These are phyloP conservation scores for Penicillium cataractarum DNA, from an alignment of 495 filamentous ascomycete genomes.

Conservation along the genomic window DNA sequence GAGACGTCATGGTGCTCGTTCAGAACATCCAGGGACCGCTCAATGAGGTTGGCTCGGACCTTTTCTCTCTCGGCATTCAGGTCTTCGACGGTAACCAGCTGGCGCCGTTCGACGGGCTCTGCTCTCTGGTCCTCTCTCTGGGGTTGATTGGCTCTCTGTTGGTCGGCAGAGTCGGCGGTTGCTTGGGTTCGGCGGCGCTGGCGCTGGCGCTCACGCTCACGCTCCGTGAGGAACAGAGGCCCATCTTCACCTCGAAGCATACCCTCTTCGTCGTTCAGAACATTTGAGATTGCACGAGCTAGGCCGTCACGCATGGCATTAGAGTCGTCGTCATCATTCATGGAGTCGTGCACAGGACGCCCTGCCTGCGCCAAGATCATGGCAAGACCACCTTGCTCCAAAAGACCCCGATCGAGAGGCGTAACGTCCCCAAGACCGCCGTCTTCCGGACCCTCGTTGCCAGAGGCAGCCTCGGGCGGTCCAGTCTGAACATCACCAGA, in stretches of 20 bases:
- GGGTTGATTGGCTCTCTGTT: slow-evolving; percentile 5
- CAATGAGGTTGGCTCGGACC: slow-evolving; percentile 77
- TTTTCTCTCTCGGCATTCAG: slow-evolving; percentile 75
- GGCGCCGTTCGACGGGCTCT: slow-evolving; percentile 34
- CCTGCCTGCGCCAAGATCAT: slow-evolving; percentile 45
- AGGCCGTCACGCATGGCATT: slow-evolving; percentile 38
- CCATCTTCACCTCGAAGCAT: slow-evolving; percentile 29
- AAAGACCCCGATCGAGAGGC: slow-evolving; percentile 30
- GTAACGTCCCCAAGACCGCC: slow-evolving; percentile 34
- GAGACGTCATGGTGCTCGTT: slow-evolving; percentile 86
- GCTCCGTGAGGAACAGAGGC: slow-evolving; percentile 24
- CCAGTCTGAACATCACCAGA: slow-evolving; percentile 55
- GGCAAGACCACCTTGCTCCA: slow-evolving; percentile 41
- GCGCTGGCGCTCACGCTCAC: slow-evolving; percentile 2
- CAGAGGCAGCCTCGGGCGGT: slow-evolving; percentile 31
- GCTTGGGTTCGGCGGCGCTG: slow-evolving; percentile 16
- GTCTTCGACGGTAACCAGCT: slow-evolving; percentile 72
- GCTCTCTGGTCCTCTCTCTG: slow-evolving; percentile 10
- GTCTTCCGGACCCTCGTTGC: slow-evolving; percentile 38
- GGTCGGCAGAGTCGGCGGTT: slow-evolving; percentile 27
- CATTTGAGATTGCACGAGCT: slow-evolving; percentile 41
- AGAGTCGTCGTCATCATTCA: slow-evolving; percentile 24
- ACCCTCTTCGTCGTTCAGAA: slow-evolving; percentile 38
- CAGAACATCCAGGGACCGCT: slow-evolving; percentile 86
- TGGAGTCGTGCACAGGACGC: slow-evolving; percentile 28